Conservation (phyloP, 2,329 filamentous ascomycete genomes). For the Helotiales sp. region DNA sequence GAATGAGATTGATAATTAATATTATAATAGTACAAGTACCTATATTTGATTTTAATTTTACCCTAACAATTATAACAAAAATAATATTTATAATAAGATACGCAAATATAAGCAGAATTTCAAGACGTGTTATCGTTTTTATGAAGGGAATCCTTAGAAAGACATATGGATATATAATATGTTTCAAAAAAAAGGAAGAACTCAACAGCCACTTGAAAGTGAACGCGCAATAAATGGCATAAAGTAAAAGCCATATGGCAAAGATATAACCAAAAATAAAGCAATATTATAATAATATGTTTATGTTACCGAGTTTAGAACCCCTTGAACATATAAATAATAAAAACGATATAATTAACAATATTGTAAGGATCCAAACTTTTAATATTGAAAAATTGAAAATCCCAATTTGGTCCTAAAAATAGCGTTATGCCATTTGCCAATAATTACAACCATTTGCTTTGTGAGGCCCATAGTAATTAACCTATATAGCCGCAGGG, state of each 20-base stretch:
- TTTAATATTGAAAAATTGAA: not conserved
- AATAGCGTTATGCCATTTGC: not conserved
- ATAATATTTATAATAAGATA: constrained; percentile 8
- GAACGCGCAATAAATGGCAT: constrained; percentile 11
- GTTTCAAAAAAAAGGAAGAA: constrained; percentile 16
- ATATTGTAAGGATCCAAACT: not conserved
- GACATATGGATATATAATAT: constrained; percentile 21
- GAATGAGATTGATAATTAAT: constrained; percentile 27
- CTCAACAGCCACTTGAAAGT: not conserved
- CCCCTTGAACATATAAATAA: constrained; percentile 1
- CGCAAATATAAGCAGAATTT: constrained; percentile 1
- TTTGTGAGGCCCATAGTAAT: not conserved
- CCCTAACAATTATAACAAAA: constrained; percentile 13
- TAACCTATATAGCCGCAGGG: not conserved
- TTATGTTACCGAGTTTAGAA: constrained; percentile 20
- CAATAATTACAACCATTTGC: not conserved
- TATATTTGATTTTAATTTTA: constrained; percentile 18
- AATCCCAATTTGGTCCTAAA: not conserved
- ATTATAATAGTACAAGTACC: constrained; percentile 19
- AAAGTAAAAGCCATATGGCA: constrained; percentile 22
- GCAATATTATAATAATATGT: constrained; percentile 18
- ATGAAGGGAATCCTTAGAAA: constrained; percentile 22
- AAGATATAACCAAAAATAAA: constrained; percentile 22
- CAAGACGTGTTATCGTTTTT: constrained; percentile 15
- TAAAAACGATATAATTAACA: not conserved